phyloP scores from a whole-genome alignment of 768 basidiomycete genomes.

The Boletus insuetus region DNA sequence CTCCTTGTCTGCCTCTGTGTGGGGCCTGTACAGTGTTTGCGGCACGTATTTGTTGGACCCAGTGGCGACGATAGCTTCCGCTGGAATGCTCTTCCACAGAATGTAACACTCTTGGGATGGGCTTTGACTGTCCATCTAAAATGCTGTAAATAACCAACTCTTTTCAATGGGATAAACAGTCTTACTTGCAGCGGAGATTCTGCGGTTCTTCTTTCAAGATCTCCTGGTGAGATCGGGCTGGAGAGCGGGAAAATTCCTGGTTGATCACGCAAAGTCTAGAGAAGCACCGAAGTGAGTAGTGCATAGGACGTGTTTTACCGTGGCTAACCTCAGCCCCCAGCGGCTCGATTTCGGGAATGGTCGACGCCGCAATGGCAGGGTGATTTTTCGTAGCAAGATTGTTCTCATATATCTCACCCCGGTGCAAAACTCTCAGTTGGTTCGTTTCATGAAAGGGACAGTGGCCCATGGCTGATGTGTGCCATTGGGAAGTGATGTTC shows the following conservation, averaged over 20 bases:
- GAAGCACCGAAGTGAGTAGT: neutral
- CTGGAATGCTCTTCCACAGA: constrained; percentile 10
- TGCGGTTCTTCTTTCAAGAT: neutral
- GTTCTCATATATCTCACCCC: neutral
- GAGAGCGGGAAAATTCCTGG: neutral
- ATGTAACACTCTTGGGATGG: constrained; percentile 15
- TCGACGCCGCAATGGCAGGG: neutral
- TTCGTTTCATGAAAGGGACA: neutral
- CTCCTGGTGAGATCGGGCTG: neutral
- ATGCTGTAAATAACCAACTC: neutral
- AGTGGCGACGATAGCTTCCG: constrained; percentile 21
- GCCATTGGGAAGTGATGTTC: neutral
- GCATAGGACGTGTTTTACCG: neutral
- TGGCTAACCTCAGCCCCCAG: neutral
- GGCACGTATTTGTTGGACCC: constrained; percentile 51
- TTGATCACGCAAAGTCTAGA: neutral
- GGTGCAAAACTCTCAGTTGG: neutral
- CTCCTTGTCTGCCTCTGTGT: constrained; percentile 66
- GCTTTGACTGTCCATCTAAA: neutral
- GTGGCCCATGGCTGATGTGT: neutral
- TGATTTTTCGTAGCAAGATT: neutral
- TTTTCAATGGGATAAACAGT: neutral
- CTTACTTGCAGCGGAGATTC: constrained; percentile 5
- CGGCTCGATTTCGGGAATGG: neutral
- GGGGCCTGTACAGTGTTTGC: constrained; percentile 66